Evolutionary conservation across 2,329 filamentous ascomycete genomes (phyloP), one percentile per base, ranked within the genome.

Genomic region (Penicillium vulpinum): DNA sequence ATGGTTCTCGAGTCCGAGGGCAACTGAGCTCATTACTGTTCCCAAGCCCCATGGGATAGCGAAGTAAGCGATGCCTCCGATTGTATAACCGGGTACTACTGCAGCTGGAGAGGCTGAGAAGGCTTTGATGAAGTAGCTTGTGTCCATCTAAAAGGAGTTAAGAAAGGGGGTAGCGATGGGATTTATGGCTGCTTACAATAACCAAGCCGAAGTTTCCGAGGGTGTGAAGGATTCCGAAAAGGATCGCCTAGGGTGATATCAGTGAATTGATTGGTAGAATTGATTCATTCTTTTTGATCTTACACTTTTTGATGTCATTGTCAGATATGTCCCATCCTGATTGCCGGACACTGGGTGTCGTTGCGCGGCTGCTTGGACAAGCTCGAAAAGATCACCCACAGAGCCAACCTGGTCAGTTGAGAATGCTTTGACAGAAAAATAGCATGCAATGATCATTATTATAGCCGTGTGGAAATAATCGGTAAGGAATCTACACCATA

Each of bases 391-490:
- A 1, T 77, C 72, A 0, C 73, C 75, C 1, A 80, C 70, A 0
- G 81, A 83, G 0, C 78, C 77, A 28, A 85, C 74, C 51, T 82
- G 78, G 0, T 77, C 73, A 0, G 75, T 70, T 0, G 77, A 75
- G 33, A 74, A 69, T 21, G 80, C 81, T 3, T 78, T 77, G 59
- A 81, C 77, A 69, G 66, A 82, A 76, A 70, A 79, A 77, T 70
- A 80, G 77, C 51, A 83, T 0, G 64, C 74, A 22, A 84, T 78
- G 26, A 83, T 78, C 1, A 82, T 75, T 21, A 84, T 83, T 11
- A 80, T 78, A 15, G 83, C 78, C 0, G 82, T 85, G 60, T 85
- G 82, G 26, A 83, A 76, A 59, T 81, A 83, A 57, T 83, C 80
- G 0, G 81, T 83, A 5, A 83, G 61, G 51, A 76, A 76, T 0